Conservation (phyloP, 164 flowering plant species). For the Magnolia changhungtana region DNA sequence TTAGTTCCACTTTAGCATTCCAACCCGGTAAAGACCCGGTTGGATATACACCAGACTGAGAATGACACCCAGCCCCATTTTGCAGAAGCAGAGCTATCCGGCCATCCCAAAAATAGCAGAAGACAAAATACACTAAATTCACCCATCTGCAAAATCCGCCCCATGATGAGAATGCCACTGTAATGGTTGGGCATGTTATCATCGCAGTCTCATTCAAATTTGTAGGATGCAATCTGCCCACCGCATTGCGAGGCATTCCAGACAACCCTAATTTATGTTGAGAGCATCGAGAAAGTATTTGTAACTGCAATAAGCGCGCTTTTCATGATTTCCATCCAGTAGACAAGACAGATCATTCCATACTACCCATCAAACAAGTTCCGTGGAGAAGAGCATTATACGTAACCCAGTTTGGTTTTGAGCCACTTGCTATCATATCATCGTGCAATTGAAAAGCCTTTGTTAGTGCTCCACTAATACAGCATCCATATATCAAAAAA, state of each 20-base stretch:
- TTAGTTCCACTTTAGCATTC: background rate
- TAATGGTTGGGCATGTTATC: background rate
- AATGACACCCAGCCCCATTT: background rate
- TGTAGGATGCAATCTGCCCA: background rate
- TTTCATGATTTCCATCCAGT: background rate
- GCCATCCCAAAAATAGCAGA: background rate
- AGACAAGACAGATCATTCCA: background rate
- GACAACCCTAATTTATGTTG: background rate
- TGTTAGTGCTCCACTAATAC: slow-evolving; percentile 46
- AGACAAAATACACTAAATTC: background rate
- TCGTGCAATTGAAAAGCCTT: slow-evolving; percentile 59
- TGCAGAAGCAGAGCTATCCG: background rate
- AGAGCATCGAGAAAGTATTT: background rate
- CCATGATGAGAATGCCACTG: background rate
- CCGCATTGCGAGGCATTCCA: background rate
- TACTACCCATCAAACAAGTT: slow-evolving; percentile 21
- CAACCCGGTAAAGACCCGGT: background rate
- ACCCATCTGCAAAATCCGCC: background rate
- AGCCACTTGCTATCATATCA: slow-evolving; percentile 63
- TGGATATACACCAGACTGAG: background rate
- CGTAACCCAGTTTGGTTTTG: slow-evolving; percentile 35
- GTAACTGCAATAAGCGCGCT: background rate
- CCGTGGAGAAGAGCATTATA: slow-evolving; percentile 36
- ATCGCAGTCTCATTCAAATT: background rate
- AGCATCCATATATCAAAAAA: slow-evolving; percentile 65